Base-by-base conservation (phyloP, 768 basidiomycete species). In the Russula abietina region DNA sequence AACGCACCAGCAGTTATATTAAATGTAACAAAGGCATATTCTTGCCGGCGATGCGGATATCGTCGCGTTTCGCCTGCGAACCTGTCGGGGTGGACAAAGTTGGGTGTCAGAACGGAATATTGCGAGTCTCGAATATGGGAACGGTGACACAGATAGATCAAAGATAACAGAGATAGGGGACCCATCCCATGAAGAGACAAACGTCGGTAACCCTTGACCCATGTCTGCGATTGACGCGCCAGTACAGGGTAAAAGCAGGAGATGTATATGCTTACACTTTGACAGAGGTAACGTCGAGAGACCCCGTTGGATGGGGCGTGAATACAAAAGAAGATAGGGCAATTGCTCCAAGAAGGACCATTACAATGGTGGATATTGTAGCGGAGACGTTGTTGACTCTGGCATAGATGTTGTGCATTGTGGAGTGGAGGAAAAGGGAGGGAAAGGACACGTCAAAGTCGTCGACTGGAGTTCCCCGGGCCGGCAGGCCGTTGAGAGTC, bases 21-120 rank as follows among this genome's bases (percentile, higher is more conserved):
- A 76, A 94, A 93, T 70, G 87, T 83, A 41, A 91, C 81, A 71
- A 90, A 88, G 1, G 88, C 87, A 60, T 87, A 79, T 67, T 95
- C 92, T 69, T 89, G 85, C 68, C 86, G 80, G 65, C 78, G 80
- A 67, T 75, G 80, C 5, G 80, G 76, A 72, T 85, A 84, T 52
- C 83, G 79, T 62, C 83, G 65, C 32, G 65, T 39, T 16, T 67
- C 62, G 41, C 62, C 59, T 53, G 60, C 45, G 46, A 69, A 69
- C 33, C 67, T 71, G 24, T 59, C 30, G 32, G 26, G 16, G 45
- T 36, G 7, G 24, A 11, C 41, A 30, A 30, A 53, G 38, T 32
- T 49, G 11, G 48, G 11, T 3, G 32, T 60, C 58, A 64, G 49
- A 32, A 41, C 30, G 52, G 30, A 32, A n/a, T 22, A 36, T 28